These are phyloP conservation scores for Clonostachys chloroleuca DNA, from an alignment of 2,329 filamentous ascomycete genomes.

Conservation along the genomic window DNA sequence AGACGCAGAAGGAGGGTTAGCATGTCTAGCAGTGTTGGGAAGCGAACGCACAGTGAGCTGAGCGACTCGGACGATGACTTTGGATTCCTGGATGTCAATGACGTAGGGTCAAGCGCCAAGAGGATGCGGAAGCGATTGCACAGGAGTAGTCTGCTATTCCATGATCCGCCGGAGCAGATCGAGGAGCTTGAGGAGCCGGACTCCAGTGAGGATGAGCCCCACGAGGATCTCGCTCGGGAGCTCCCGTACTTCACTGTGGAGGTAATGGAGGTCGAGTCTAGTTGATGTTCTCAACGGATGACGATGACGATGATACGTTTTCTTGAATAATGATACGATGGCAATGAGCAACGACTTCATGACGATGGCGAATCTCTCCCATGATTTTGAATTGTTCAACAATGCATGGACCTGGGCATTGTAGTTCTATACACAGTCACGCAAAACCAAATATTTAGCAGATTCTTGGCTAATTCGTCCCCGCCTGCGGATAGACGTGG, in stretches of 20 bases:
- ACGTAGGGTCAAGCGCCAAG: constrained; percentile 40
- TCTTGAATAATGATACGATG: constrained; percentile 6
- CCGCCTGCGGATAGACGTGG: background rate
- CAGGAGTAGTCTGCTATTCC: constrained; percentile 40
- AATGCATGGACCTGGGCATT: no score
- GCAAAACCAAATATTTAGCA: background rate
- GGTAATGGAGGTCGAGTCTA: constrained; percentile 44
- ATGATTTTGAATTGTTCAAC: no score
- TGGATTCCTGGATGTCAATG: constrained; percentile 30
- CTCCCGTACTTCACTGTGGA: constrained; percentile 45
- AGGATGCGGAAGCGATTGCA: constrained; percentile 41
- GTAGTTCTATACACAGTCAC: no score
- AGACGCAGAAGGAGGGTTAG: constrained; percentile 40
- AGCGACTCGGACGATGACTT: constrained; percentile 43
- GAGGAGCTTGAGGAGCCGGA: constrained; percentile 50
- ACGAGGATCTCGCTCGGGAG: constrained; percentile 36
- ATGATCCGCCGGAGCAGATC: constrained; percentile 44
- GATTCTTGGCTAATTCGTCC: background rate
- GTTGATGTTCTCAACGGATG: constrained; percentile 10
- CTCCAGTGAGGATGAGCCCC: constrained; percentile 37
- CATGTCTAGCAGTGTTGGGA: constrained; percentile 49
- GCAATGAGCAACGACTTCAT: no score
- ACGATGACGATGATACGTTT: constrained; percentile 12
- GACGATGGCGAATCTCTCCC: no score
- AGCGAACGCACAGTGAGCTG: constrained; percentile 49